phyloP scores from a whole-genome alignment of 345 rosid species.

The Cardamine occulta region DNA sequence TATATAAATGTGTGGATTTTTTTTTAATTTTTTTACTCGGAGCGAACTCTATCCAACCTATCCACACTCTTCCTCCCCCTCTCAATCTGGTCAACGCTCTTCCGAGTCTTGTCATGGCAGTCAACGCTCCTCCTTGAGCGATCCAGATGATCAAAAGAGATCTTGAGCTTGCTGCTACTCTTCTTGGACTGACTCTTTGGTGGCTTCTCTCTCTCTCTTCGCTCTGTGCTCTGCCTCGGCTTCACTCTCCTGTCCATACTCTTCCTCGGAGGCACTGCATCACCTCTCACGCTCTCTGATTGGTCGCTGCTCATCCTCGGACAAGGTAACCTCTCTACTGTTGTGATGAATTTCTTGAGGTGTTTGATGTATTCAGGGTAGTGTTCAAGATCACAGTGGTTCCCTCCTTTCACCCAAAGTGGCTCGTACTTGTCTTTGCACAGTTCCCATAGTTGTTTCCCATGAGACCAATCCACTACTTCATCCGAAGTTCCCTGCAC shows the following conservation, averaged over 20 bases:
- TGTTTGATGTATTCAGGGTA: constrained; percentile 89
- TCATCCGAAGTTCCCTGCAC: constrained; percentile 92
- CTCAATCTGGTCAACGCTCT: constrained; percentile 72
- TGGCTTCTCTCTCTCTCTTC: constrained; percentile 45
- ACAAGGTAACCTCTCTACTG: constrained; percentile 84
- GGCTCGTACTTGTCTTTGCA: constrained; percentile 95
- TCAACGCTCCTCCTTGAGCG: constrained; percentile 89
- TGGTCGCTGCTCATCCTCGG: constrained; percentile 45
- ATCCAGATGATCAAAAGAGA: constrained; percentile 72
- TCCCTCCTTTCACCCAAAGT: constrained; percentile 93
- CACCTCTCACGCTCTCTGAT: constrained; percentile 59
- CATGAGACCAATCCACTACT: constrained; percentile 91
- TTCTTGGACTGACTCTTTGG: constrained; percentile 52
- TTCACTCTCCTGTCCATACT: constrained; percentile 85
- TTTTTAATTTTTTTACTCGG: constrained; percentile 55
- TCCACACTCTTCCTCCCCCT: constrained; percentile 88
- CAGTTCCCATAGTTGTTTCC: constrained; percentile 95
- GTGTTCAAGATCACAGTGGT: constrained; percentile 85
- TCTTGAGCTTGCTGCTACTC: constrained; percentile 59
- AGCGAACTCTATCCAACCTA: constrained; percentile 70
- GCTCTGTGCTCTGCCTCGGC: constrained; percentile 84
- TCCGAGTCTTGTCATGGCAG: constrained; percentile 83
- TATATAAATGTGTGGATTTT: neutral
- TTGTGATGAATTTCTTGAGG: constrained; percentile 82
- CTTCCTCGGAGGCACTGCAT: constrained; percentile 60